Evolutionary conservation across 805 yeast genomes (phyloP), one percentile per base, ranked within the genome.

Genomic region (Yarrowia sp.): DNA sequence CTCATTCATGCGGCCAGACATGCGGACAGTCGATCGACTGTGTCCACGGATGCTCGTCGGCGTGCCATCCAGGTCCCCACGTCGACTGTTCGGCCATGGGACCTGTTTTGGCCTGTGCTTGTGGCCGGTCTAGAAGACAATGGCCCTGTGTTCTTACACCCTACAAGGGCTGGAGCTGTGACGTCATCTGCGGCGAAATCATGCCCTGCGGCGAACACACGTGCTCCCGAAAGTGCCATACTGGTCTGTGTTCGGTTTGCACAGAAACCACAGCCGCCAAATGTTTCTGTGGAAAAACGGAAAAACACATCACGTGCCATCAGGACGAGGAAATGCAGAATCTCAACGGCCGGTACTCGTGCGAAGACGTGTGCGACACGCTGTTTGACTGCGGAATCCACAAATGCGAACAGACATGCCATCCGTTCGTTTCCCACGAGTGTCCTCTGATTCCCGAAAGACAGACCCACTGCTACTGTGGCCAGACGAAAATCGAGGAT

Each of bases 21-120:
- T 92, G 98, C 79, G 83, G 84, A 63, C 79, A 88, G 63, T 75
- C 77, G 0, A 74, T 77, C 7, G 76, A 79, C n/a, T 74, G 97
- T 75, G 82, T 87, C 1, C 98, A 92, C 75, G 84, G 86, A 2
- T 92, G 98, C 74, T 77, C 90, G 0, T 78, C 86, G 4, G 82
- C 83, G 15, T 92, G 98, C 75, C 98, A 92, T 76, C 94, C 97
- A 2, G 98, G 97, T 0, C 89, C 92, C 0, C 97, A 93, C 76
- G 86, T 91, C 0, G 80, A 80, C 46, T 92, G 98, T 79, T 87
- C 89, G 14, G 92, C 96, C 1, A 77, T 89, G 75, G 92, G 94
- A 0, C 94, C 96, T 0, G 77, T 80, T 10, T 77, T 89, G 79
- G 78, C 78, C 46, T 92, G 97, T 77, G 80, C 81, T 36, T 92